Base-by-base conservation (phyloP, 352 stramenopile species). In the Albugo candida region DNA sequence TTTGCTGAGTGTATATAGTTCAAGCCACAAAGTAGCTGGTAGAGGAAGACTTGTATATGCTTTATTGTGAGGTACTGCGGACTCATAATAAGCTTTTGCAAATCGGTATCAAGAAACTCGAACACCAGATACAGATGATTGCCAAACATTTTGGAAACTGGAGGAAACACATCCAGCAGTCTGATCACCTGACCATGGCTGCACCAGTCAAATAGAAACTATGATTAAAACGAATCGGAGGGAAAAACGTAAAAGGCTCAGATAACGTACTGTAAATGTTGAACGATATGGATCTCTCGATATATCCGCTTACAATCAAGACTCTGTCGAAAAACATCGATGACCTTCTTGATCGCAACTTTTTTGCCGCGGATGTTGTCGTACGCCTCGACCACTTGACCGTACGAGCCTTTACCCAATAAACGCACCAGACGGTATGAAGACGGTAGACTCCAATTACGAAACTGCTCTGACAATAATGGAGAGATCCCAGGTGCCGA, bases 21-120 rank as follows among this genome's bases (percentile, higher is more conserved):
- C 36, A 97, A 59, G 2, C 85, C 89, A 17, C 88, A 87, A 11
- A 97, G 60, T 36, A 97, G 60, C 57, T 97, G 89, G 60, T 97
- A 97, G 49, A 96, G 60, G 62, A 97, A 97, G n/a, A 97, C 94
- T 66, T 97, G 86, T 24, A 95, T 93, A 59, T 97, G 92, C 51
- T 93, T 84, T 47, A 96, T 93, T 0, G 81, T 95, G 45, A 97
- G 62, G 59, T 93, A 95, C 55, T 89, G 76, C 18, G 80, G 81
- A 24, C 70, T 91, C 64, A 94, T 94, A 51, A 97, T 96, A 47
- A 97, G 76, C 38, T 91, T 92, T 60, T 95, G 81, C 54, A 97
- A 59, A 53, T 97, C 88, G 20, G 84, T 96, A 59, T 96, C 86
- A 45, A 96, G 74, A 16, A 92, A 92, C 45, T 96, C 82, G 46